Evolutionary conservation across 2,329 filamentous ascomycete species (phyloP), one percentile per base, ranked within the genome.

Genomic region (Setomelanomma holmii): DNA sequence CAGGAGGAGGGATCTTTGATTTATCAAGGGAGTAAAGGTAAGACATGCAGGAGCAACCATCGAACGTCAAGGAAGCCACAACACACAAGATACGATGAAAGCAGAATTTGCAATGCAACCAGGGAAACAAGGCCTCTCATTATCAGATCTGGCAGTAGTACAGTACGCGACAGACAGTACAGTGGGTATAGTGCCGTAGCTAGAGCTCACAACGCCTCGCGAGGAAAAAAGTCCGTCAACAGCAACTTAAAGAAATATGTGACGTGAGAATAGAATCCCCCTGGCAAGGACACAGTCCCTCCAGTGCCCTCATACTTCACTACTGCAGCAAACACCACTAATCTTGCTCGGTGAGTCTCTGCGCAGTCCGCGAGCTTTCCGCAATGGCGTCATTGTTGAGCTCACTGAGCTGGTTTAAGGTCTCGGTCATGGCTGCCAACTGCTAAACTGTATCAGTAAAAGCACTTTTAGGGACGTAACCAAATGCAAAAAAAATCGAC

Each of bases 391-490:
- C 71, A 21, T 74, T 66, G 42, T 75, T 75, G 5, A 75, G 58
- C 20, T 73, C 70, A 22, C 53, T 63, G 5, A 75, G 67, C 49
- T 75, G 72, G 5, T 61, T 64, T 3, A 75, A 49, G 4, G 72
- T 70, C 53, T 69, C 66, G 52, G 73, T 68, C 72, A 75, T 75
- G 40, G 68, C 69, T 48, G 72, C 72, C 56, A 75, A 68, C 72
- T 75, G 72, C 70, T 73, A 66, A 62, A 55, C 56, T 55, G 56
- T 53, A 66, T 74, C 61, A 74, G 72, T 3, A 12, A 4, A 33
- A 5, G 4, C n/a, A 16, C 5, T 16, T 36, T 33, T 20, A 14
- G 17, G n/a, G 44, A 17, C 16, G 10, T 42, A 39, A 27, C 35
- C 6, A 48, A 23, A 24, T 24, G 5, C 17, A 51, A 23, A 49